A percentile compares a stretch with the other conserved stretches of the same genome.
phyloP scores from a whole-genome alignment of 75 land plant species.

The Selaginella tamariscina region DNA sequence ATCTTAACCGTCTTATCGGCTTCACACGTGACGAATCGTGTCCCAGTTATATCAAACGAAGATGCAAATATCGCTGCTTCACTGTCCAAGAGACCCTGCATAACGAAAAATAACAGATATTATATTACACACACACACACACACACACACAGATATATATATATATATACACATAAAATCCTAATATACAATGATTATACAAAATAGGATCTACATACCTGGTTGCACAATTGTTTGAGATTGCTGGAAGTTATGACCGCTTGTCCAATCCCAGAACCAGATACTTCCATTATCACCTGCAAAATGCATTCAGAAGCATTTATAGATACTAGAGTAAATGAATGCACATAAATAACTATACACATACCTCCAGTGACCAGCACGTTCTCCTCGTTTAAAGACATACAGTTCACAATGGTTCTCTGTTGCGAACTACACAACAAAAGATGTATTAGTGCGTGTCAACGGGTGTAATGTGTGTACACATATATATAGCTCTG shows the following conservation, averaged over 20 bases:
- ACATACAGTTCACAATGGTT: constrained; percentile 89
- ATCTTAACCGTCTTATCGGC: constrained; percentile 99
- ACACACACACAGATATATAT: no score
- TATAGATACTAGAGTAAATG: background rate
- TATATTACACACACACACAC: background rate
- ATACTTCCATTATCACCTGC: constrained; percentile 97
- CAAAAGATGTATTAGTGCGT: background rate
- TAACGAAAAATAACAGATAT: background rate
- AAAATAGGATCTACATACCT: constrained; percentile 43
- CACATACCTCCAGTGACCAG: constrained; percentile 75
- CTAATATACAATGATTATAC: no score
- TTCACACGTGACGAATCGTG: constrained; percentile 86
- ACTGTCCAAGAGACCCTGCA: constrained; percentile 85
- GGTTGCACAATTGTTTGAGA: constrained; percentile 94
- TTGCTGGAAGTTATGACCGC: constrained; percentile 97
- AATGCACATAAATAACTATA: background rate
- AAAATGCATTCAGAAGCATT: background rate
- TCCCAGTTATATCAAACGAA: constrained; percentile 75
- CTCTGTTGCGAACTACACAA: constrained; percentile 76
- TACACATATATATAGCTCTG: no score
- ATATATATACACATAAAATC: no score
- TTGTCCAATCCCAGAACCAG: constrained; percentile 99
- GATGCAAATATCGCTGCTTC: constrained; percentile 94
- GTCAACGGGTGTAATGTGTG: no score
- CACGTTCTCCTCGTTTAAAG: constrained; percentile 93